Evolutionary conservation across 1,139 yeast species (phyloP).

Genomic region (Nakaseomyces glabratus): DNA sequence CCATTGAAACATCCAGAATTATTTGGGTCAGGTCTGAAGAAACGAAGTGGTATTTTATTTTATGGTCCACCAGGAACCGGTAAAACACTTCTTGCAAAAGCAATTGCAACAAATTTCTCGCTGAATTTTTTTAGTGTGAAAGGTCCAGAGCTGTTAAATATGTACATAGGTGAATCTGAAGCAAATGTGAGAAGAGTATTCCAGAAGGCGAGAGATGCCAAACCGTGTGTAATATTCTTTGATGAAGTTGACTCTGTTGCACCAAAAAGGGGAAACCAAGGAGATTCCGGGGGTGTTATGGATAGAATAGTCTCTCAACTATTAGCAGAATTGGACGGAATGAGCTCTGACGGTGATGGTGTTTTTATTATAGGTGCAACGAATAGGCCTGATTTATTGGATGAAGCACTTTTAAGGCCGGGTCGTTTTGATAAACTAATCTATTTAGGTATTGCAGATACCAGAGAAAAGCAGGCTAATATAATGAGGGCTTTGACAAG

Average conservation of each 20-base stretch:
- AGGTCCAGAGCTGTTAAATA: conserved; percentile 89
- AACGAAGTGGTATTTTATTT: conserved; percentile 85
- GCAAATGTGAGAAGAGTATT: conserved; percentile 93
- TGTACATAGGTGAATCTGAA: conserved; percentile 98
- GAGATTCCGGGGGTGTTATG: conserved; percentile 98
- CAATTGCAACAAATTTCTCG: conserved; percentile 91
- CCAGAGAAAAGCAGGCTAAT: conserved; percentile 78
- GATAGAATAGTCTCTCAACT: conserved; percentile 94
- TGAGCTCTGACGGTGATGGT: conserved; percentile 83
- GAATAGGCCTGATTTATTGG: conserved; percentile 86
- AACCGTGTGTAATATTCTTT: conserved; percentile 93
- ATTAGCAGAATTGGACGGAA: conserved; percentile 90
- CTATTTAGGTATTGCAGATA: conserved; percentile 86
- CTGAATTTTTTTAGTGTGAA: conserved; percentile 90
- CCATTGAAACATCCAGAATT: conserved; percentile 89
- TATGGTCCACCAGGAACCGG: conserved; percentile 99
- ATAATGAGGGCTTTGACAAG: conserved; percentile 83
- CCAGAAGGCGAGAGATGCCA: conserved; percentile 90
- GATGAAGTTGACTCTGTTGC: conserved; percentile 98
- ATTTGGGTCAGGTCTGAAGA: conserved; percentile 79
- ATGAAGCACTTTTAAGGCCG: conserved; percentile 88
- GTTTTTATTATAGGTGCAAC: conserved; percentile 98
- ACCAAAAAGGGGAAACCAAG: conserved; percentile 95
- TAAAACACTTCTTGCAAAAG: conserved; percentile 87
- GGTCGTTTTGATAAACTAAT: conserved; percentile 95